A percentile compares a stretch with the other conserved stretches of the same genome.
These are phyloP conservation scores for Lasiodiplodia sp. DNA, from an alignment of 2,329 filamentous ascomycete species.

Conservation along the genomic window DNA sequence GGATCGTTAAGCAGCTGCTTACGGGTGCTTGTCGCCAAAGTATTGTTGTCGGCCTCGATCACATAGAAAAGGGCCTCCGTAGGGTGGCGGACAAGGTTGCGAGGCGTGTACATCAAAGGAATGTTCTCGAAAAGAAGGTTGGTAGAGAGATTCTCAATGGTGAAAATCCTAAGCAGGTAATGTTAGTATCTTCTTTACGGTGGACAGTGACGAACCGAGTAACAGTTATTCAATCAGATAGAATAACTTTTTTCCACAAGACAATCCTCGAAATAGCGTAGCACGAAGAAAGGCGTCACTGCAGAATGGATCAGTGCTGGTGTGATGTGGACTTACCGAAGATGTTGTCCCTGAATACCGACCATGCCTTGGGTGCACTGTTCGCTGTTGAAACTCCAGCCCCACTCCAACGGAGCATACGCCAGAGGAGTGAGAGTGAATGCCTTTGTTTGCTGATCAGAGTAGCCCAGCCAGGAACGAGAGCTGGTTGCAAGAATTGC, in stretches of 20 bases:
- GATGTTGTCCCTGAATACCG: conserved; percentile 85
- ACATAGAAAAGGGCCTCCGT: conserved; percentile 91
- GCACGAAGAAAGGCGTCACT: not conserved
- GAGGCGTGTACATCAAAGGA: conserved; percentile 87
- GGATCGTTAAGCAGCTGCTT: conserved; percentile 77
- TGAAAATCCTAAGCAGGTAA: conserved; percentile 74
- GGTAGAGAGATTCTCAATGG: conserved; percentile 83
- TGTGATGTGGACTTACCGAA: conserved; percentile 70
- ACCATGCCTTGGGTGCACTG: conserved; percentile 94
- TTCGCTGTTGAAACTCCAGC: conserved; percentile 95
- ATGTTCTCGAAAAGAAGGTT: conserved; percentile 88
- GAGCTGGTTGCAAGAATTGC: conserved; percentile 91
- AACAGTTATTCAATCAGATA: conserved; percentile 37
- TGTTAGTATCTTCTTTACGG: not conserved
- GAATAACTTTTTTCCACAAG: conserved; percentile 57
- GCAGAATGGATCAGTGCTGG: not conserved
- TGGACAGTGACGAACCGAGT: conserved; percentile 78
- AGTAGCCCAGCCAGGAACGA: conserved; percentile 94
- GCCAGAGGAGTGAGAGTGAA: conserved; percentile 93
- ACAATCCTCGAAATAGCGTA: conserved; percentile 39
- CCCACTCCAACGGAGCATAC: conserved; percentile 88
- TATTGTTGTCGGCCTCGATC: conserved; percentile 92
- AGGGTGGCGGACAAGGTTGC: conserved; percentile 85
- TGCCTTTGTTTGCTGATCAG: conserved; percentile 82
- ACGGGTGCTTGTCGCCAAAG: conserved; percentile 79